A percentile compares a stretch with the other conserved stretches of the same genome.
phyloP scores from a whole-genome alignment of 371 early-diverging fungal genomes.

The Catenaria anguillulae region DNA sequence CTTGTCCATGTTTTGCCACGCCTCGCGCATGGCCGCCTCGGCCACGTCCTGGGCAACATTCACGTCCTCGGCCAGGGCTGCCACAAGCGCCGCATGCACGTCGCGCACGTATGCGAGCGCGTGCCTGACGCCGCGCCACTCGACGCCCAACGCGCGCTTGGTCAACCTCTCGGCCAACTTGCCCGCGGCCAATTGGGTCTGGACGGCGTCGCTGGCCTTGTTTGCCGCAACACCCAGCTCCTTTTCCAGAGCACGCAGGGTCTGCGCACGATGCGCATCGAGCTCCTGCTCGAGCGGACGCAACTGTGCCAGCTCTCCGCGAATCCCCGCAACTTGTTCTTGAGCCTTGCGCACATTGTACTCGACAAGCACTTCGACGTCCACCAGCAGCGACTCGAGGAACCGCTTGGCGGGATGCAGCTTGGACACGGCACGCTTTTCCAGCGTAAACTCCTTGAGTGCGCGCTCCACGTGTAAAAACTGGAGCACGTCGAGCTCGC shows the following conservation, averaged over 20 bases:
- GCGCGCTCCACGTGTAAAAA: slow-evolving; percentile 6
- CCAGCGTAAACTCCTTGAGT: slow-evolving; percentile 79
- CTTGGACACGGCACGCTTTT: slow-evolving; percentile 87
- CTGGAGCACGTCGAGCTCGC: neutral
- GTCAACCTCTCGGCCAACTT: too few species aligned
- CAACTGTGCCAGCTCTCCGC: neutral
- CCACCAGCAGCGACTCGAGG: slow-evolving; percentile 58
- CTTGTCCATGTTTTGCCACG: neutral
- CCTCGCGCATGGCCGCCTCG: neutral
- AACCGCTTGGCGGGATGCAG: slow-evolving; percentile 85
- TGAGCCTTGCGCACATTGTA: slow-evolving; percentile 19
- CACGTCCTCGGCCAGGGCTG: neutral
- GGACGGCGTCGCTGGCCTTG: neutral
- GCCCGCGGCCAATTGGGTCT: neutral
- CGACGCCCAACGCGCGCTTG: neutral
- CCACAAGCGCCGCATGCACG: neutral
- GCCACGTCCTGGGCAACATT: neutral
- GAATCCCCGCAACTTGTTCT: neutral
- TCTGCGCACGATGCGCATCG: neutral
- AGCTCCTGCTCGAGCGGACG: neutral
- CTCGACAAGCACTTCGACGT: slow-evolving; percentile 39
- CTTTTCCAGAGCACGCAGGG: neutral
- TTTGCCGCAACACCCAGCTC: neutral
- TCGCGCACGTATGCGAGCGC: neutral
- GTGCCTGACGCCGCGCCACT: neutral